Evolutionary conservation across 1,139 yeast species (phyloP).

Genomic region (Suhomyces choctaworum): DNA sequence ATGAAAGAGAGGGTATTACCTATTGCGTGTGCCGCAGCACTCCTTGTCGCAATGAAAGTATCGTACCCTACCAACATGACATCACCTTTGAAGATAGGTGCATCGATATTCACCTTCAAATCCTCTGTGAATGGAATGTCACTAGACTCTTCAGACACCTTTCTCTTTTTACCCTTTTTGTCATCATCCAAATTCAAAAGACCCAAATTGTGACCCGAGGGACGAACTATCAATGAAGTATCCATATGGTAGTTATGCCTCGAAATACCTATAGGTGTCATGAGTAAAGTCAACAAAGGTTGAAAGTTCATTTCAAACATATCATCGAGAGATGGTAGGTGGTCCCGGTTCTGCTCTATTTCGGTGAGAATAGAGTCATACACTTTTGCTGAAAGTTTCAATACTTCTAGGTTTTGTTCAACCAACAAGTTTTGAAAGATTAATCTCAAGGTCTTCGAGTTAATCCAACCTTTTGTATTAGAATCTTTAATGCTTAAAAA

Average conservation of each 20-base stretch:
- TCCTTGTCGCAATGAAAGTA: conserved; percentile 70
- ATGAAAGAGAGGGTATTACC: conserved; percentile 68
- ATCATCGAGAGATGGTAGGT: conserved; percentile 42
- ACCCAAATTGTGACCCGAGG: conserved; percentile 65
- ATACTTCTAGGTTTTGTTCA: conserved; percentile 80
- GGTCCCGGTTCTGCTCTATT: conserved; percentile 27
- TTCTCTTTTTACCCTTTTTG: conserved; percentile 38
- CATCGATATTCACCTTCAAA: conserved; percentile 78
- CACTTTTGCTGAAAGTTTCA: conserved; percentile 62
- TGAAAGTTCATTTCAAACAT: conserved; percentile 54
- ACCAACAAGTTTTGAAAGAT: conserved; percentile 84
- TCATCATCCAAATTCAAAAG: conserved; percentile 23
- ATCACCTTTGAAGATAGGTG: conserved; percentile 91
- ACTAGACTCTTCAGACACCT: conserved; percentile 24
- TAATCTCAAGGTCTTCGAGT: conserved; percentile 68
- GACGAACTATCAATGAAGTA: conserved; percentile 67
- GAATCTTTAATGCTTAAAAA: conserved; percentile 71
- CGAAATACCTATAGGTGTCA: conserved; percentile 95
- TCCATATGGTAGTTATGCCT: conserved; percentile 88
- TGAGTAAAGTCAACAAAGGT: conserved; percentile 66
- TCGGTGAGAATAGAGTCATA: conserved; percentile 59
- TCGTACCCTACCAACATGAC: conserved; percentile 81
- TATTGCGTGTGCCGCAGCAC: conserved; percentile 72
- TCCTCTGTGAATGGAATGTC: conserved; percentile 59
- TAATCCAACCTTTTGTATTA: conserved; percentile 73